A percentile compares a stretch with the other conserved stretches of the same genome.
Conservation (phyloP, 257 asterid genomes). For the Eucommia ulmoides region DNA sequence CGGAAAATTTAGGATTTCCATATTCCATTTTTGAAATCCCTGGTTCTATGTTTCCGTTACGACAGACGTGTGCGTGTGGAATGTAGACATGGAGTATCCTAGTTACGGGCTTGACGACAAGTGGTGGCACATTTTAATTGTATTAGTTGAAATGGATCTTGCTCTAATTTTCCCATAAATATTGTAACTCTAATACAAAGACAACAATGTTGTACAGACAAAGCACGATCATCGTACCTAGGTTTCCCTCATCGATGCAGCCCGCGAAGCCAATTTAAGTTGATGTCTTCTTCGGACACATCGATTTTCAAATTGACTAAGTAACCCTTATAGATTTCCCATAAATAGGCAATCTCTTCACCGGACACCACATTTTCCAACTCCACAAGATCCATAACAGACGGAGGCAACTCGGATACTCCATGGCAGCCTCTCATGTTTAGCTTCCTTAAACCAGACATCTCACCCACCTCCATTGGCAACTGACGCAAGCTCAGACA, state of each 20-base stretch:
- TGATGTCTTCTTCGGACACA: slow-evolving; percentile 15
- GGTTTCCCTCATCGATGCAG: background rate
- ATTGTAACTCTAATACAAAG: too few species aligned
- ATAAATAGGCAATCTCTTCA: slow-evolving; percentile 14
- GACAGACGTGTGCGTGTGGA: too few species aligned
- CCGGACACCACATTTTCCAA: slow-evolving; percentile 18
- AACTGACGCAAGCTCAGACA: slow-evolving; percentile 14
- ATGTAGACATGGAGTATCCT: too few species aligned
- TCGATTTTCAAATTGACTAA: slow-evolving; percentile 11
- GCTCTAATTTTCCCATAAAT: too few species aligned
- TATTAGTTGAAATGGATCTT: too few species aligned
- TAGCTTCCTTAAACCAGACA: slow-evolving; percentile 9
- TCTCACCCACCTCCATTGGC: slow-evolving; percentile 13
- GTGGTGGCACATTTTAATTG: too few species aligned
- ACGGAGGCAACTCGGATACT: slow-evolving; percentile 13
- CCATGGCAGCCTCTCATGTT: slow-evolving; percentile 23
- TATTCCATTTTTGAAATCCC: too few species aligned
- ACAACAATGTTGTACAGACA: too few species aligned
- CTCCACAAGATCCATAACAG: slow-evolving; percentile 9
- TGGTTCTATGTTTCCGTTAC: too few species aligned
- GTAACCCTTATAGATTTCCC: slow-evolving; percentile 4
- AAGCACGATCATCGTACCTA: too few species aligned
- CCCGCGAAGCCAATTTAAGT: slow-evolving; percentile 25
- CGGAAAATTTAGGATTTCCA: too few species aligned
- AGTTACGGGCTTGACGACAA: too few species aligned